Conservation (phyloP, 2,329 filamentous ascomycete species). For the Malbranchea cinnamomea region DNA sequence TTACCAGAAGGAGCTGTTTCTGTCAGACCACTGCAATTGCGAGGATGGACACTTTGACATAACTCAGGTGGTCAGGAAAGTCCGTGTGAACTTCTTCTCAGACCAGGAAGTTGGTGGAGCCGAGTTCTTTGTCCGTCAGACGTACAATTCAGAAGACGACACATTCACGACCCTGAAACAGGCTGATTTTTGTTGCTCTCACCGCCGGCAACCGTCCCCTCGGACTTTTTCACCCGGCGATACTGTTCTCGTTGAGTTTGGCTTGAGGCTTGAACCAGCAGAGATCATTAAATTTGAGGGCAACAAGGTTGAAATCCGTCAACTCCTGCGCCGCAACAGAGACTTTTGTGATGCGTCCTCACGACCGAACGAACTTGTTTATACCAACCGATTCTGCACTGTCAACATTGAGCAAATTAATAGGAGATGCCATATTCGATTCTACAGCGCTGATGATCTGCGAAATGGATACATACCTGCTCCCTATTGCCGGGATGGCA, state of each 20-base stretch:
- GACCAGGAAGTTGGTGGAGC: conserved; percentile 24
- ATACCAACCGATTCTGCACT: conserved; percentile 30
- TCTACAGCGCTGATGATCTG: conserved; percentile 30
- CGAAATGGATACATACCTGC: conserved; percentile 30
- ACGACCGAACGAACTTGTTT: conserved; percentile 38
- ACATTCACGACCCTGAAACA: conserved; percentile 46
- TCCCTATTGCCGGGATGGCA: conserved; percentile 52
- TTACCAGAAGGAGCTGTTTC: conserved; percentile 56
- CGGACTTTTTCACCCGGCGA: no score
- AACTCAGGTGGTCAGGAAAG: conserved; percentile 42
- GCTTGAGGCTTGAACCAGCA: conserved; percentile 41
- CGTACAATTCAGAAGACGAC: conserved; percentile 45
- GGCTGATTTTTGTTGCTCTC: conserved; percentile 42
- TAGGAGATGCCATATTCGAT: conserved; percentile 45
- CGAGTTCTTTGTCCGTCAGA: conserved; percentile 56
- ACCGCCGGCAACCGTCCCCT: no score
- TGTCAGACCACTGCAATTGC: conserved; percentile 65
- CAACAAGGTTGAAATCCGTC: conserved; percentile 32
- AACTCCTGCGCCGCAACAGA: conserved; percentile 35
- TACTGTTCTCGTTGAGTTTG: conserved; percentile 38
- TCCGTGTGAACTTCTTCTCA: conserved; percentile 44
- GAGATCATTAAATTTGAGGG: conserved; percentile 34
- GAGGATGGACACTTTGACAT: conserved; percentile 35
- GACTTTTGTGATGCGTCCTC: conserved; percentile 27
- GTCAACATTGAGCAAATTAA: conserved; percentile 31